These are phyloP conservation scores for Yamadazyma friedrichii DNA, from an alignment of 1,139 yeast genomes.

Conservation along the genomic window DNA sequence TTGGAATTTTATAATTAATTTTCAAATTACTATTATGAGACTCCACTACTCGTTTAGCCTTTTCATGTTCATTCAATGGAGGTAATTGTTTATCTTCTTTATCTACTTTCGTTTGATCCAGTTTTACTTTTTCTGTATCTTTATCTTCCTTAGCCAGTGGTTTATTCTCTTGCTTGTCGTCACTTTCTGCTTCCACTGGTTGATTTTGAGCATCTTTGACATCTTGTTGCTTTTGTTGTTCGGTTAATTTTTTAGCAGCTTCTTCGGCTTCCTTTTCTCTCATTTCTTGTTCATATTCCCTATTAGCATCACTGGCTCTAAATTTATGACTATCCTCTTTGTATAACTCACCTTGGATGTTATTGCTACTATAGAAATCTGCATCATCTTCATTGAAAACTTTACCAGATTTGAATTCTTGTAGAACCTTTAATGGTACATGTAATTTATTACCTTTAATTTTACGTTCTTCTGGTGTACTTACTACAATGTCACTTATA, in stretches of 20 bases:
- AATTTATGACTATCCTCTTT: slow-evolving; percentile 14
- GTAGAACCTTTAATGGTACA: slow-evolving; percentile 29
- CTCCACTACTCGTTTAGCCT: slow-evolving; percentile 16
- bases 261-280: slow-evolving; percentile 20
- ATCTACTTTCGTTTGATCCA: not conserved
- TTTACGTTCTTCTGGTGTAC: slow-evolving; percentile 27
- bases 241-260: slow-evolving; percentile 4
- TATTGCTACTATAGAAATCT: slow-evolving; percentile 16
- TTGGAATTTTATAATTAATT: slow-evolving; percentile 28
- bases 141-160: slow-evolving; percentile 1
- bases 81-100: not conserved
- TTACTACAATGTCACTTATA: slow-evolving; percentile 39
- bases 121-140: slow-evolving; percentile 3
- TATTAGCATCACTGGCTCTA: slow-evolving; percentile 23
- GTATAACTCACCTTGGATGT: slow-evolving; percentile 15
- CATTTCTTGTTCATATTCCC: slow-evolving; percentile 17
- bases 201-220: not conserved
- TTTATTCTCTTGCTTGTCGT: slow-evolving; percentile 7
- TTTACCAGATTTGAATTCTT: slow-evolving; percentile 26
- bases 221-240: not conserved
- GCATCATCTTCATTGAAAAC: slow-evolving; percentile 31
- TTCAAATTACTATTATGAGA: slow-evolving; percentile 23
- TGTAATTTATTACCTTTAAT: slow-evolving; percentile 32
- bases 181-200: not conserved
- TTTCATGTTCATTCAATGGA: not conserved